Percentiles rank a stretch among this genome's conserved stretches.
Evolutionary conservation across 768 basidiomycete genomes (phyloP).

Genomic region (Rhodotorula diobovata): DNA sequence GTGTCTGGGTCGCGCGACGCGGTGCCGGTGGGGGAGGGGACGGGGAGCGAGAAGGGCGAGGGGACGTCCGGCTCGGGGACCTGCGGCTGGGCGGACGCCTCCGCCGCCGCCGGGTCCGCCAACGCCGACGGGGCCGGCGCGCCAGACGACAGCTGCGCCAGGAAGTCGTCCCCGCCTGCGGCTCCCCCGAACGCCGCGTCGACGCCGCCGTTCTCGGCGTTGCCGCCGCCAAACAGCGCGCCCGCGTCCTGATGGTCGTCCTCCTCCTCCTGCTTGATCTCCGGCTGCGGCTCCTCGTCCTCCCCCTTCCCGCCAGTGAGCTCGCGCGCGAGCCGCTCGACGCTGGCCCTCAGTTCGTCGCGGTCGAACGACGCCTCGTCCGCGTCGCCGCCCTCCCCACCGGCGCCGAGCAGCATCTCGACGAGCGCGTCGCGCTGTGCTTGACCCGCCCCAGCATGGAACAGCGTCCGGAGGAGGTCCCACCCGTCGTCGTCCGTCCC

Average conservation of each 20-base stretch:
- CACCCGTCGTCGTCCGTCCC: conserved; percentile 20
- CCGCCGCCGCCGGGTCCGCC: conserved; percentile 46
- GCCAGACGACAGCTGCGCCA: conserved; percentile 57
- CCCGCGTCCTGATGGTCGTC: conserved; percentile 48
- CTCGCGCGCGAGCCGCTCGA: conserved; percentile 67
- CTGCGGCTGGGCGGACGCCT: conserved; percentile 57
- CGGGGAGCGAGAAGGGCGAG: background rate
- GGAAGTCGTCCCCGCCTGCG: conserved; percentile 62
- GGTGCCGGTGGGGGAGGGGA: too few relatives aligned
- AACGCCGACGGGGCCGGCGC: conserved; percentile 43
- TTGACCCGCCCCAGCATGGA: conserved; percentile 67
- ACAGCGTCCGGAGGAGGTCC: conserved; percentile 62
- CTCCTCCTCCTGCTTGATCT: conserved; percentile 49
- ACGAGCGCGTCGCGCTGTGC: conserved; percentile 53
- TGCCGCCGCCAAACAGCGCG: conserved; percentile 54
- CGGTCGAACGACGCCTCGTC: conserved; percentile 62
- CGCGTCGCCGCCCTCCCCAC: background rate
- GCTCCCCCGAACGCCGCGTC: conserved; percentile 22
- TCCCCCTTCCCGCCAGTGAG: conserved; percentile 55
- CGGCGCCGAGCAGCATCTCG: conserved; percentile 62
- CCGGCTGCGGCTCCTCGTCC: conserved; percentile 52
- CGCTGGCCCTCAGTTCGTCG: conserved; percentile 69
- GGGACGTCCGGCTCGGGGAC: conserved; percentile 29
- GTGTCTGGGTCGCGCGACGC: background rate
- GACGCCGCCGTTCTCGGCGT: too few relatives aligned